These are phyloP conservation scores for Pseudocercospora macadamiae DNA, from an alignment of 2,329 filamentous ascomycete species.

Conservation along the genomic window DNA sequence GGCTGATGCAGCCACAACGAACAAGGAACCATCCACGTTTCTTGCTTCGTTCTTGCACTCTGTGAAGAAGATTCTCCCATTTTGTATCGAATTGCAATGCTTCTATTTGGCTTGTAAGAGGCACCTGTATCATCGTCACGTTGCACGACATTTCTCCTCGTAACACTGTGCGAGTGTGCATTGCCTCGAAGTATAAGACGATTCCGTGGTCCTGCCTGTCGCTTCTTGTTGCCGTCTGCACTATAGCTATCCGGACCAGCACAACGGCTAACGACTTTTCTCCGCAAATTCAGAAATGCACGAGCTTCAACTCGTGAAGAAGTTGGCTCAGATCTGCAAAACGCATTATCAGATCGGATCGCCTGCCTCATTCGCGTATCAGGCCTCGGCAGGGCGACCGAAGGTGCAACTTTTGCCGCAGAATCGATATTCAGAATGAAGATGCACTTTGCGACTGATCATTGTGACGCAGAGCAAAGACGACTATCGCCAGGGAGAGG, in stretches of 20 bases:
- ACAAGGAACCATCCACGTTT: not conserved
- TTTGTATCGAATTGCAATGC: too few relatives aligned
- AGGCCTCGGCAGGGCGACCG: not conserved
- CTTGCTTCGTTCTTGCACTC: not conserved
- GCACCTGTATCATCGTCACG: too few relatives aligned
- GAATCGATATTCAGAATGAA: too few relatives aligned
- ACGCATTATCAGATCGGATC: constrained; percentile 4
- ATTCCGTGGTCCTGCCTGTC: not conserved
- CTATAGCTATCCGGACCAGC: too few relatives aligned
- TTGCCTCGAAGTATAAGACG: not conserved
- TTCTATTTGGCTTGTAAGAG: too few relatives aligned
- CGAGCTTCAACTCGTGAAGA: not conserved
- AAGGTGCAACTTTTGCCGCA: not conserved
- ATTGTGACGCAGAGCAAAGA: too few relatives aligned
- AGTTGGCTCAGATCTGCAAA: not conserved
- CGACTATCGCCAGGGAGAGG: too few relatives aligned
- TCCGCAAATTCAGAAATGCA: not conserved
- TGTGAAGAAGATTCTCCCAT: too few relatives aligned
- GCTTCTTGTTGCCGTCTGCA: not conserved
- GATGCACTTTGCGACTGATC: not conserved
- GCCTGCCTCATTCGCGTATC: not conserved
- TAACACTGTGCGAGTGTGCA: not conserved
- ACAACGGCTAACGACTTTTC: too few relatives aligned
- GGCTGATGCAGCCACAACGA: constrained; percentile 1
- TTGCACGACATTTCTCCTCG: not conserved